phyloP scores from a whole-genome alignment of 192 early-diverging fungal genomes.

The Rhizophagus clarus region DNA sequence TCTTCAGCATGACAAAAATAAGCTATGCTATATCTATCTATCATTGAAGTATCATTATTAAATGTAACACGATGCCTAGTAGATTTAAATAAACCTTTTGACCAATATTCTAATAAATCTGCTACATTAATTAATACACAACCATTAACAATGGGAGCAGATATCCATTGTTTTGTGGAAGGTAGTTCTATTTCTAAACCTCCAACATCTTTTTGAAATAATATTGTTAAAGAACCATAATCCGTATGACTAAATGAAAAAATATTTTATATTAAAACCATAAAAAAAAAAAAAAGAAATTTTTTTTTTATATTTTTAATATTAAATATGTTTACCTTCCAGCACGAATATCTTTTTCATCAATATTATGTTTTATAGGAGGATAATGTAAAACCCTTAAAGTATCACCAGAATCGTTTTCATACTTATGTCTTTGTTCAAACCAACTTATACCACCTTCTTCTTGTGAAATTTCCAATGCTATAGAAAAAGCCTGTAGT shows the following conservation, averaged over 20 bases:
- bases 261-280: background rate
- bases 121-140: conserved; percentile 63
- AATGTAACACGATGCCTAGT: conserved; percentile 65
- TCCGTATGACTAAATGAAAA: conserved; percentile 56
- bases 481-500: conserved; percentile 62
- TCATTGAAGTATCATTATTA: conserved; percentile 49
- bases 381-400: conserved; percentile 70
- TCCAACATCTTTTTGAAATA: conserved; percentile 68
- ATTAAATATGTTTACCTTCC: conserved; percentile 41
- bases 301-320: too few relatives aligned
- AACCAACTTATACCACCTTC: conserved; percentile 60
- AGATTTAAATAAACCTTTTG: conserved; percentile 59
- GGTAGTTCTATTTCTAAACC: conserved; percentile 57
- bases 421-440: conserved; percentile 49
- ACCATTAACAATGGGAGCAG: conserved; percentile 58
- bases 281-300: too few relatives aligned
- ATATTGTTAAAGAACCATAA: conserved; percentile 68
- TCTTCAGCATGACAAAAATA: conserved; percentile 64
- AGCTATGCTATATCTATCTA: conserved; percentile 63
- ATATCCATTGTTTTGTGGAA: conserved; percentile 52
- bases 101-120: conserved; percentile 68
- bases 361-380: conserved; percentile 36
- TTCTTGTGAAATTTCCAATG: conserved; percentile 56
- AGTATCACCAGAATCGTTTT: conserved; percentile 45
- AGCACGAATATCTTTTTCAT: conserved; percentile 50